Percentiles rank a stretch among this genome's conserved stretches.
These are phyloP conservation scores for Ascocoryne sarcoides DNA, from an alignment of 2,329 filamentous ascomycete species.

Conservation along the genomic window DNA sequence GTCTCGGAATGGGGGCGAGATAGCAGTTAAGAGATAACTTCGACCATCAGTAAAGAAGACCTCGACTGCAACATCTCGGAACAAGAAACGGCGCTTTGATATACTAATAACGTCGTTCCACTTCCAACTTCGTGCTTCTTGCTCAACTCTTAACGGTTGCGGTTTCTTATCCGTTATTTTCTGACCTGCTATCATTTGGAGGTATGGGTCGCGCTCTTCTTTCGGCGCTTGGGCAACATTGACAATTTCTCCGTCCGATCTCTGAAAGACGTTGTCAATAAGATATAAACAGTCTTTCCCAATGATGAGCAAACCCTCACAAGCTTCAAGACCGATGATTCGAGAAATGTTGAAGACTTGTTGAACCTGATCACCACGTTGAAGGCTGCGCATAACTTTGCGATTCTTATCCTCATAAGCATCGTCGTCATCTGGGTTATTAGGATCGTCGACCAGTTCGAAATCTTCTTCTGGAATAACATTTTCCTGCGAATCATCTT, in stretches of 20 bases:
- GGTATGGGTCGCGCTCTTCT: conserved; percentile 90
- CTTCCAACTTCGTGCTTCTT: conserved; percentile 82
- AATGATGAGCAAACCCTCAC: conserved; percentile 86
- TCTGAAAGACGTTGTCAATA: conserved; percentile 93
- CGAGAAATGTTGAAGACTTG: conserved; percentile 93
- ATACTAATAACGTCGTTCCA: conserved; percentile 94
- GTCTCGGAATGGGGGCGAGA: conserved; percentile 65
- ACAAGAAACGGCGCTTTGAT: conserved; percentile 89
- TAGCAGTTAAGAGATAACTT: conserved; percentile 85
- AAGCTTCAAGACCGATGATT: conserved; percentile 86
- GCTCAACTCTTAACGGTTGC: conserved; percentile 51
- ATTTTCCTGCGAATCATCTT: conserved; percentile 15
- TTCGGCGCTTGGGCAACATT: conserved; percentile 88
- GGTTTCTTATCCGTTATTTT: conserved; percentile 52
- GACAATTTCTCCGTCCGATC: conserved; percentile 90
- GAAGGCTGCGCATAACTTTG: conserved; percentile 90
- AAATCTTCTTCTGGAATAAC: conserved; percentile 69
- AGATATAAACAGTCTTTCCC: conserved; percentile 90
- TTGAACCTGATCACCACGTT: conserved; percentile 85
- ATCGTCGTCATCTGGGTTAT: conserved; percentile 70
- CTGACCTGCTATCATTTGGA: conserved; percentile 79
- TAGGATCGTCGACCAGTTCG: conserved; percentile 89
- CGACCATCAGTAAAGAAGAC: conserved; percentile 95
- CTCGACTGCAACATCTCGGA: conserved; percentile 93
- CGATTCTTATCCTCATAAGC: conserved; percentile 96